These are phyloP conservation scores for Scytalidium sp. DNA, from an alignment of 2,329 filamentous ascomycete species.

Conservation along the genomic window DNA sequence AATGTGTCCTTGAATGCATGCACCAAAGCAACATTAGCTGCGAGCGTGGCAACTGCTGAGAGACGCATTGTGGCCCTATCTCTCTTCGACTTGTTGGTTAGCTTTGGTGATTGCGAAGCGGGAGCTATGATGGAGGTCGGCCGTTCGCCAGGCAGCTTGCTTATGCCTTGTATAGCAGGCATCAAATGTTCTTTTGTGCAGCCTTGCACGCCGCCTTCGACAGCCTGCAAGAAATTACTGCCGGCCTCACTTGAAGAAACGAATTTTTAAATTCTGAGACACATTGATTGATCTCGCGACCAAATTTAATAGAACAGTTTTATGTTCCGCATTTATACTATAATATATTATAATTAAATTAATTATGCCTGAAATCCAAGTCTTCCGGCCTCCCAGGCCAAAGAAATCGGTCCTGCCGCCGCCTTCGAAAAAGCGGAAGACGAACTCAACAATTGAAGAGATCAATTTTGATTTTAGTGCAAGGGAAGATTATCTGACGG, in stretches of 20 bases:
- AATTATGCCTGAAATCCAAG: conserved; percentile 21
- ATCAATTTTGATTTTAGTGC: conserved; percentile 80
- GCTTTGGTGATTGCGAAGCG: conserved; percentile 7
- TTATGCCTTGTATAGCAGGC: background rate
- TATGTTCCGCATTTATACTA: too few species aligned
- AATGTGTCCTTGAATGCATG: conserved; percentile 82
- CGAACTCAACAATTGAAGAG: conserved; percentile 63
- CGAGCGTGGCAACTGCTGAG: conserved; percentile 45
- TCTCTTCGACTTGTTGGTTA: background rate
- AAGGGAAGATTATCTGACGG: conserved; percentile 84
- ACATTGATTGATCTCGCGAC: too few species aligned
- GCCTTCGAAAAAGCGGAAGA: conserved; percentile 65
- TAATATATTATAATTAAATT: background rate
- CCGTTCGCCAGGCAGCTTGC: background rate
- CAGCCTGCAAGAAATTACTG: background rate
- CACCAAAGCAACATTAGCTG: conserved; percentile 55
- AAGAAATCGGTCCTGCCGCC: conserved; percentile 57
- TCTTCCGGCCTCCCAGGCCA: conserved; percentile 56
- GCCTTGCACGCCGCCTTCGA: background rate
- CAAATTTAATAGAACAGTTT: too few species aligned
- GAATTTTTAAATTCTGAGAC: too few species aligned
- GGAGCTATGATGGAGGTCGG: conserved; percentile 8
- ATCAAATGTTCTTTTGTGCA: background rate
- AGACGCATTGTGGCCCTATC: conserved; percentile 49
- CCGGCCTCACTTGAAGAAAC: too few species aligned